Evolutionary conservation across 768 basidiomycete species (phyloP).

Genomic region (Coprinopsis sp.): DNA sequence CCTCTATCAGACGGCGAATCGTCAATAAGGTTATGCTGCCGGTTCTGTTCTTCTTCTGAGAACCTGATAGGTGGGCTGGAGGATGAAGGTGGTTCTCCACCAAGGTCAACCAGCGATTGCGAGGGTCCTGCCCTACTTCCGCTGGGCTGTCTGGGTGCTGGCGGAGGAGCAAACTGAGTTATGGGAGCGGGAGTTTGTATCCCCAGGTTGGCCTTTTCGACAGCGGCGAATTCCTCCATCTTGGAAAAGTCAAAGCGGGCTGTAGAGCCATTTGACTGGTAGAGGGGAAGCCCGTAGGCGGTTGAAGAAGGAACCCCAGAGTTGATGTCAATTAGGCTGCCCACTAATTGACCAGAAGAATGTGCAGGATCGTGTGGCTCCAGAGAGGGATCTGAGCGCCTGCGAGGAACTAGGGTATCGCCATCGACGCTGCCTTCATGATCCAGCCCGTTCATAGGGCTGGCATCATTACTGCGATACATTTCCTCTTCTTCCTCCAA

Average conservation of each 20-base stretch:
- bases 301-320: constrained; percentile 28
- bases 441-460: constrained; percentile 20
- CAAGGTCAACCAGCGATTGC: background rate
- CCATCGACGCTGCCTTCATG: constrained; percentile 20
- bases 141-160: constrained; percentile 15
- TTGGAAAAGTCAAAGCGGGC: constrained; percentile 65
- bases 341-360: constrained; percentile 36
- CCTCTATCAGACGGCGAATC: constrained; percentile 17
- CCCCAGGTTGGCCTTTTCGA: constrained; percentile 65
- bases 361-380: constrained; percentile 38
- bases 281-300: constrained; percentile 56
- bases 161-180: constrained; percentile 33
- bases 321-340: constrained; percentile 16
- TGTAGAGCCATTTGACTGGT: constrained; percentile 55
- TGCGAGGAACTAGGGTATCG: constrained; percentile 16
- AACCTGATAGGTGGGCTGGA: background rate
- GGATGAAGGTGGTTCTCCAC: background rate
- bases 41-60: constrained; percentile 2
- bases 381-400: constrained; percentile 29
- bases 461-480: constrained; percentile 47
- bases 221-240: constrained; percentile 74
- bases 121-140: constrained; percentile 5
- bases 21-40: constrained; percentile 9
- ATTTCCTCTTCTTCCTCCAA: constrained; percentile 10
- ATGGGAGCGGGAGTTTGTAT: constrained; percentile 45